These are phyloP conservation scores for Septoria linicola DNA, from an alignment of 2,329 filamentous ascomycete species.

Conservation along the genomic window DNA sequence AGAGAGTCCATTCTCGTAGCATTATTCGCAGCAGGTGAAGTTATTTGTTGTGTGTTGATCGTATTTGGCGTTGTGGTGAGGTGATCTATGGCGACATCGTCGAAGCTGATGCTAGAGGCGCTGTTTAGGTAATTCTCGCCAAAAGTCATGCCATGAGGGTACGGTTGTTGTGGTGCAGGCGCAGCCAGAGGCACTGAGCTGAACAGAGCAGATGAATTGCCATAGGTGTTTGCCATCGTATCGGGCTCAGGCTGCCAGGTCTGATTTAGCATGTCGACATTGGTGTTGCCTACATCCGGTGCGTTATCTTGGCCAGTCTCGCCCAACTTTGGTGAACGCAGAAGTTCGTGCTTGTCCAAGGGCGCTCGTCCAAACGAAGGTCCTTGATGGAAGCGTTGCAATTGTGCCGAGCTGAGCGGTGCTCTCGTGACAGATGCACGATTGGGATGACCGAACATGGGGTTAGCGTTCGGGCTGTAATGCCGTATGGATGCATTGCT, in stretches of 20 bases:
- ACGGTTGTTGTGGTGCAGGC: slow-evolving; percentile 3
- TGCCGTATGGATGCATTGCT: slow-evolving; percentile 26
- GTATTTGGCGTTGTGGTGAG: not conserved
- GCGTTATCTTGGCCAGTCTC: slow-evolving; percentile 24
- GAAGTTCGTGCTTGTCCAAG: slow-evolving; percentile 36
- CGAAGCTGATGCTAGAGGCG: slow-evolving; percentile 20
- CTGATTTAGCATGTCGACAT: slow-evolving; percentile 16
- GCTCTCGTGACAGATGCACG: slow-evolving; percentile 34
- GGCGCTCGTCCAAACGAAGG: slow-evolving; percentile 36
- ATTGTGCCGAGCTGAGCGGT: slow-evolving; percentile 37
- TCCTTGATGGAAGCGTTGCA: slow-evolving; percentile 36
- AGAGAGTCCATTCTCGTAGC: slow-evolving; percentile 30
- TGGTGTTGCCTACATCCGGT: slow-evolving; percentile 16
- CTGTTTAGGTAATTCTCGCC: slow-evolving; percentile 19
- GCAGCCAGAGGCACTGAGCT: slow-evolving; percentile 11
- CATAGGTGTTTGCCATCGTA: slow-evolving; percentile 5
- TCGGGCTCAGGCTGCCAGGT: slow-evolving; percentile 5
- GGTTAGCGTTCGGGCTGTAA: slow-evolving; percentile 38
- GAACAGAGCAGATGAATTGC: not conserved
- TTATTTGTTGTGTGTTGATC: slow-evolving; percentile 5
- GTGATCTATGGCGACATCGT: slow-evolving; percentile 14
- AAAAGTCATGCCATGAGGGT: slow-evolving; percentile 7
- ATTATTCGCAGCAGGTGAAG: not conserved
- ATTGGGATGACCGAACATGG: slow-evolving; percentile 36
- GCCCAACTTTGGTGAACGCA: slow-evolving; percentile 33